phyloP scores from a whole-genome alignment of 2,329 filamentous ascomycete species.

The Fragosphaeria purpurea region DNA sequence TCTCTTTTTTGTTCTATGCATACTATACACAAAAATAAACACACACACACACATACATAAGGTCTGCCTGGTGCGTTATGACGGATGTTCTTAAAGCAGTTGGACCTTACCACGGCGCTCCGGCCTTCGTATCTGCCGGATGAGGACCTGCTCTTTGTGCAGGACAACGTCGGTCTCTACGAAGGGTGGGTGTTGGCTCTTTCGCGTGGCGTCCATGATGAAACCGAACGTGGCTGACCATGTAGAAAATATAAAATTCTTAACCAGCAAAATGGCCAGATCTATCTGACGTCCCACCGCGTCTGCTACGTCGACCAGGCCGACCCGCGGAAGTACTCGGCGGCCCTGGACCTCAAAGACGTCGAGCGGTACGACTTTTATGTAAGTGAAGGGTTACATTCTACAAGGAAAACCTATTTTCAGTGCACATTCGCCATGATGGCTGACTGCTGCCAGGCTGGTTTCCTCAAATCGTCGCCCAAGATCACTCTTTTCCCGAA shows the following conservation, averaged over 20 bases:
- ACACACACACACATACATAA: conserved; percentile 12
- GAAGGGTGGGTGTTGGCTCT: conserved; percentile 61
- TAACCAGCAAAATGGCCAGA: conserved; percentile 88
- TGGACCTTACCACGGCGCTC: conserved; percentile 93
- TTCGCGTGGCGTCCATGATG: too few relatives aligned
- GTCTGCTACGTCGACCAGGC: conserved; percentile 89
- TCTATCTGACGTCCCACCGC: conserved; percentile 91
- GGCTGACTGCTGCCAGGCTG: conserved; percentile 43
- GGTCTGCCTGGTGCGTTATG: conserved; percentile 30
- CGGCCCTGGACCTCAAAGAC: conserved; percentile 79
- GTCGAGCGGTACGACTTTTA: conserved; percentile 88
- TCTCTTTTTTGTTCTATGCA: too few relatives aligned
- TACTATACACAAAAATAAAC: too few relatives aligned
- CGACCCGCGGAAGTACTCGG: conserved; percentile 74
- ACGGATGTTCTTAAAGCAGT: conserved; percentile 95
- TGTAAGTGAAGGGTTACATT: conserved; percentile 33
- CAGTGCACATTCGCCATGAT: not conserved
- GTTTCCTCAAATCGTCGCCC: conserved; percentile 88
- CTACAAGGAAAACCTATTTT: too few relatives aligned
- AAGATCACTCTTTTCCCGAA: conserved; percentile 89
- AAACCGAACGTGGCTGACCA: not conserved
- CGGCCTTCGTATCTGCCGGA: conserved; percentile 86
- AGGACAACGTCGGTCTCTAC: conserved; percentile 94
- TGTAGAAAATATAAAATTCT: conserved; percentile 86
- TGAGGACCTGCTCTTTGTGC: conserved; percentile 90